phyloP scores from a whole-genome alignment of 2,329 filamentous ascomycete species.

The Truncatella angustata region DNA sequence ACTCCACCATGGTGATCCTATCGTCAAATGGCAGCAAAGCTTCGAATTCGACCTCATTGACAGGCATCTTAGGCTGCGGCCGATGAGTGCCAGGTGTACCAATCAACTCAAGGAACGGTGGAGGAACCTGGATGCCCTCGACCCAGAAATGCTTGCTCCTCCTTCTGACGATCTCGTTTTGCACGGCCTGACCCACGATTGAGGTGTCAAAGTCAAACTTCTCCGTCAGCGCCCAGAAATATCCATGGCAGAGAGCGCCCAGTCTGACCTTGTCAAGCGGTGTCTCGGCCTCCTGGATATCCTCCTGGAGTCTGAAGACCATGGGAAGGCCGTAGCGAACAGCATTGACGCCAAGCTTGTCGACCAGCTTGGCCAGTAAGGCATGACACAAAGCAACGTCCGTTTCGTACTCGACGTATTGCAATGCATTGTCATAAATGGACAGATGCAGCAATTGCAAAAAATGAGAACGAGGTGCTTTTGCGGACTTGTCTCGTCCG shows the following conservation, averaged over 20 bases:
- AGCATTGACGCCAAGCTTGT: slow-evolving; percentile 79
- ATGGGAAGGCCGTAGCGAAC: slow-evolving; percentile 78
- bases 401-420: slow-evolving; percentile 67
- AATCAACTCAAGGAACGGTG: slow-evolving; percentile 62
- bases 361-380: slow-evolving; percentile 70
- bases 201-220: slow-evolving; percentile 75
- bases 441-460: slow-evolving; percentile 79
- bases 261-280: slow-evolving; percentile 73
- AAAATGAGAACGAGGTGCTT: slow-evolving; percentile 64
- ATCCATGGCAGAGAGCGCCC: slow-evolving; percentile 83
- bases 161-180: slow-evolving; percentile 73
- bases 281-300: slow-evolving; percentile 65
- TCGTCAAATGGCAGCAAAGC: slow-evolving; percentile 75
- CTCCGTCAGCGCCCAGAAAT: slow-evolving; percentile 78
- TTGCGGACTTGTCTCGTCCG: slow-evolving; percentile 54
- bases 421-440: slow-evolving; percentile 83
- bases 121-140: slow-evolving; percentile 68
- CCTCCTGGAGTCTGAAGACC: slow-evolving; percentile 85
- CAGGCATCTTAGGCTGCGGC: slow-evolving; percentile 44
- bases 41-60: slow-evolving; percentile 58
- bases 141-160: slow-evolving; percentile 78
- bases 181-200: slow-evolving; percentile 66
- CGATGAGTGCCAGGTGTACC: slow-evolving; percentile 47
- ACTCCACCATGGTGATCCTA: slow-evolving; percentile 67
- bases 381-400: slow-evolving; percentile 78